Evolutionary conservation across 768 basidiomycete species (phyloP).

Genomic region (Hemileccinum impolitum): DNA sequence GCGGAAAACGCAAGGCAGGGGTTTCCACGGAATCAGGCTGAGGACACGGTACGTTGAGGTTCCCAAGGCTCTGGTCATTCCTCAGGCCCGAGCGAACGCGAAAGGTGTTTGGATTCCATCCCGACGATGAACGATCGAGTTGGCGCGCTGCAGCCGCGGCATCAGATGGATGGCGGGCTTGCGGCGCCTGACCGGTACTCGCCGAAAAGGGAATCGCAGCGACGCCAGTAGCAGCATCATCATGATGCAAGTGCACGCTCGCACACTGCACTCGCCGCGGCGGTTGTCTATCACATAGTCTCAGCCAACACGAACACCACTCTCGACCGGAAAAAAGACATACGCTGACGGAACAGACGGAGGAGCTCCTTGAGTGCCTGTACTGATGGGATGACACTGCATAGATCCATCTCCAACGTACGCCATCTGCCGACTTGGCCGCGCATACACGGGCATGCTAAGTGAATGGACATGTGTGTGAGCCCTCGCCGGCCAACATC

Average conservation of each 20-base stretch:
- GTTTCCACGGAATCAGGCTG: not conserved
- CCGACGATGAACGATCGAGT: not conserved
- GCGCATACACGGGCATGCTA: not conserved
- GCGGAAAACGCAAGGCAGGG: not conserved
- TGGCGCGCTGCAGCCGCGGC: not conserved
- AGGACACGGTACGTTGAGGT: not conserved
- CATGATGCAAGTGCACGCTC: not conserved
- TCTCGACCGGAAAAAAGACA: not conserved
- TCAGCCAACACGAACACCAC: not conserved
- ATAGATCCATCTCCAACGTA: not conserved
- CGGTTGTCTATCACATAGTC: not conserved
- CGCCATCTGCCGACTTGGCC: not conserved
- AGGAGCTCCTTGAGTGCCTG: not conserved
- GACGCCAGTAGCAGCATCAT: not conserved
- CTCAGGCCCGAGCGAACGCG: not conserved
- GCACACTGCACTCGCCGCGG: not conserved
- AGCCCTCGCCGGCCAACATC: not conserved
- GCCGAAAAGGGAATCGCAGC: not conserved
- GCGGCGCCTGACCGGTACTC: not conserved
- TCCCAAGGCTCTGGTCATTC: not conserved
- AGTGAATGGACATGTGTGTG: not conserved
- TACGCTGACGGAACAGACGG: not conserved
- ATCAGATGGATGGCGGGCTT: not conserved
- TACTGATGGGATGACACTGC: not conserved
- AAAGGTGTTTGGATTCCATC: not conserved